Percentiles rank a stretch among this genome's conserved stretches.
These are phyloP conservation scores for Candida verbasci DNA, from an alignment of 805 yeast species.

Conservation along the genomic window DNA sequence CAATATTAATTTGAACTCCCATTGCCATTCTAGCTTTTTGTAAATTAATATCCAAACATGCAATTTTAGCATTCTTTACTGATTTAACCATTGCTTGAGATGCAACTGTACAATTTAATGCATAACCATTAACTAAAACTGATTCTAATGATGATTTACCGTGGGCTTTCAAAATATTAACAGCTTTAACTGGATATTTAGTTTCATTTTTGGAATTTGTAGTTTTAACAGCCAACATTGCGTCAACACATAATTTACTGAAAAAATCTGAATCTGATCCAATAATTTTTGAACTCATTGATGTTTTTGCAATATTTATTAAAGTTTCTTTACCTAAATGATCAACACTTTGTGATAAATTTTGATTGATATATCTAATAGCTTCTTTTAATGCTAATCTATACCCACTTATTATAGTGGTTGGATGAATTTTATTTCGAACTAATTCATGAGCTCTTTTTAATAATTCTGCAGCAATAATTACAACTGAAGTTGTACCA, in stretches of 20 bases:
- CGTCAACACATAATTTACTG: constrained; percentile 87
- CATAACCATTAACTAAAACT: constrained; percentile 85
- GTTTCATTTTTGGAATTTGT: constrained; percentile 81
- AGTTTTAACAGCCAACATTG: constrained; percentile 92
- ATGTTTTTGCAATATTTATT: constrained; percentile 89
- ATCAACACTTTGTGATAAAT: constrained; percentile 76
- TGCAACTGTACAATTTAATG: constrained; percentile 94
- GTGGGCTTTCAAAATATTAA: constrained; percentile 91
- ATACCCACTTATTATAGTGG: constrained; percentile 95
- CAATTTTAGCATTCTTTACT: constrained; percentile 70
- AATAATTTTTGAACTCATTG: constrained; percentile 95
- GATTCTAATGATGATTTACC: constrained; percentile 92
- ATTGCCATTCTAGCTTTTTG: constrained; percentile 97
- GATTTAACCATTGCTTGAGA: constrained; percentile 91
- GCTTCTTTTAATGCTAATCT: constrained; percentile 92
- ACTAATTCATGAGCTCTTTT: constrained; percentile 93
- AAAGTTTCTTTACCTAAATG: constrained; percentile 78
- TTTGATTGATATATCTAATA: constrained; percentile 77
- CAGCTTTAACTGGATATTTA: constrained; percentile 95
- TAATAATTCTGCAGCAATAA: constrained; percentile 88
- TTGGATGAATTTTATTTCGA: constrained; percentile 92
- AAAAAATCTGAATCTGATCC: constrained; percentile 93
- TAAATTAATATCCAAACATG: constrained; percentile 84
- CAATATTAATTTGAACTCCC: constrained; percentile 96
- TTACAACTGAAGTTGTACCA: constrained; percentile 96